Conservation (phyloP, 2,329 filamentous ascomycete genomes). For the Coniochaeta sp. region DNA sequence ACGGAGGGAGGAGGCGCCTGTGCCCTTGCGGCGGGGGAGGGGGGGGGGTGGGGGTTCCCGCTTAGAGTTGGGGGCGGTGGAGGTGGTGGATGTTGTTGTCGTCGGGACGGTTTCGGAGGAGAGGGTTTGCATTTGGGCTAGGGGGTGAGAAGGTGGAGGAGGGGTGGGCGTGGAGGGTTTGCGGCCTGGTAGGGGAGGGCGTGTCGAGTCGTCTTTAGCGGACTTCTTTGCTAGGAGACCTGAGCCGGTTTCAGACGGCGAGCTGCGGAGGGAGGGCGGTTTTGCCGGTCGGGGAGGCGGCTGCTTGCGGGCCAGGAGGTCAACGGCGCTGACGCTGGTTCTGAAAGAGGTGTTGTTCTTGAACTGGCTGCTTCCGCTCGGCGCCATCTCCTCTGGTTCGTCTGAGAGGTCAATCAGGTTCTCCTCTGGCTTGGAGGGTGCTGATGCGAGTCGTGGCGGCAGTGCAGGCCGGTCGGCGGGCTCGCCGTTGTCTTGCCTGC, state of each 20-base stretch:
- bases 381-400: slow-evolving; percentile 33
- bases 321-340: slow-evolving; percentile 46
- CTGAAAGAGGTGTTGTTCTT: slow-evolving; percentile 62
- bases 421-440: slow-evolving; percentile 26
- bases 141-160: slow-evolving; percentile 25
- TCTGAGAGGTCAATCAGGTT: slow-evolving; percentile 56
- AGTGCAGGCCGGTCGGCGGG: slow-evolving; percentile 20
- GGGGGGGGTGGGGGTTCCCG: slow-evolving; percentile 33
- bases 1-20: slow-evolving; percentile 22
- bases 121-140: slow-evolving; percentile 33
- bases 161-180: slow-evolving; percentile 20
- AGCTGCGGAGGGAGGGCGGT: slow-evolving; percentile 45
- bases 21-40: slow-evolving; percentile 38
- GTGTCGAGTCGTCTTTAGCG: neutral
- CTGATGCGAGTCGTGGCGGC: slow-evolving; percentile 22
- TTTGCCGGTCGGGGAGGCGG: slow-evolving; percentile 53
- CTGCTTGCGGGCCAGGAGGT: slow-evolving; percentile 19
- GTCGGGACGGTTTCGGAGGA: slow-evolving; percentile 23
- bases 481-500: slow-evolving; percentile 12
- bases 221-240: neutral
- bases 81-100: slow-evolving; percentile 7
- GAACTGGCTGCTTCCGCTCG: slow-evolving; percentile 25
- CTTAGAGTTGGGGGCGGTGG: slow-evolving; percentile 7
- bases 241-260: slow-evolving; percentile 21
- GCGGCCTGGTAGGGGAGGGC: slow-evolving; percentile 20